phyloP scores from a whole-genome alignment of 1,284 basidiomycete genomes.

The Cutaneotrichosporon cyanovorans region DNA sequence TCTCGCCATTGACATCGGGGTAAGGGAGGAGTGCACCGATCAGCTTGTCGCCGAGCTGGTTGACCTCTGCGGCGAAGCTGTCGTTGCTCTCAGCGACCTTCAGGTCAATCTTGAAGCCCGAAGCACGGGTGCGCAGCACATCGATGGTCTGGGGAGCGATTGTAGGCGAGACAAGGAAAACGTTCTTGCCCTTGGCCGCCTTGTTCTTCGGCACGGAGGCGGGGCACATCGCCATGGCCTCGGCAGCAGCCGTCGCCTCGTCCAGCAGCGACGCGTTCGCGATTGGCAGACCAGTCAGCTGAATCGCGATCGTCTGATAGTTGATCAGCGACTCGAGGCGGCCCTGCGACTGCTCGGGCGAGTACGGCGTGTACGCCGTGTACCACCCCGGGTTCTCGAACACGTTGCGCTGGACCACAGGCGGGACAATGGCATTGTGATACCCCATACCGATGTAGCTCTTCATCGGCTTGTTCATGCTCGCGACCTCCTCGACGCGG shows the following conservation, averaged over 20 bases:
- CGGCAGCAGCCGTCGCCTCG: constrained; percentile 86
- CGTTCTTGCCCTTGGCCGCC: constrained; percentile 64
- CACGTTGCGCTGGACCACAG: constrained; percentile 87
- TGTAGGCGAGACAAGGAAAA: constrained; percentile 73
- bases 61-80: constrained; percentile 51
- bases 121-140: constrained; percentile 77
- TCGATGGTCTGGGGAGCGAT: constrained; percentile 80
- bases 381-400: constrained; percentile 99
- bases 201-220: constrained; percentile 40
- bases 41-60: constrained; percentile 53
- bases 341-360: constrained; percentile 49
- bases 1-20: constrained; percentile 80
- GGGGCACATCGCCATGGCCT: constrained; percentile 54
- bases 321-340: constrained; percentile 95
- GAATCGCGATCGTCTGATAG: constrained; percentile 94
- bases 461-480: constrained; percentile 72
- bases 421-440: constrained; percentile 85
- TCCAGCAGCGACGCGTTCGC: constrained; percentile 89
- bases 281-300: constrained; percentile 88
- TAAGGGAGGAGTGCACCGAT: constrained; percentile 88
- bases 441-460: constrained; percentile 99
- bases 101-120: constrained; percentile 79
- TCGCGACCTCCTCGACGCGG: constrained; percentile 68
- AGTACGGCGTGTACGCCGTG: constrained; percentile 84
- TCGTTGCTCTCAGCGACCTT: constrained; percentile 50